A percentile compares a stretch with the other conserved stretches of the same genome.
phyloP scores from a whole-genome alignment of 495 filamentous ascomycete genomes.

The Tirmania nivea region DNA sequence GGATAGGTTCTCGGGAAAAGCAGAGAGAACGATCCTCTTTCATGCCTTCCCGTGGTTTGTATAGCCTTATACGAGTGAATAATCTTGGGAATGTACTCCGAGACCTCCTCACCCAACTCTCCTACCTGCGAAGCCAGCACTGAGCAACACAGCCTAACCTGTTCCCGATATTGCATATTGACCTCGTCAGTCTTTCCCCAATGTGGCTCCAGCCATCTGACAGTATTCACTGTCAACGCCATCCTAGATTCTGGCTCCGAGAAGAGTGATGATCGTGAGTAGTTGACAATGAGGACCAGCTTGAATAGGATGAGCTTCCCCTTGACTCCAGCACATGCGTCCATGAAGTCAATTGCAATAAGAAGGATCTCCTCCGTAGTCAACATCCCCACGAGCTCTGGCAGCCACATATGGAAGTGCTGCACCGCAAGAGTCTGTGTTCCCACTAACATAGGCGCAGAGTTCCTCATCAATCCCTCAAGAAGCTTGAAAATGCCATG shows the following conservation, averaged over 20 bases:
- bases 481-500: conserved; percentile 74
- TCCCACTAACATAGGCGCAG: conserved; percentile 64
- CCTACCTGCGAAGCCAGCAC: conserved; percentile 66
- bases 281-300: conserved; percentile 75
- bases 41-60: conserved; percentile 36
- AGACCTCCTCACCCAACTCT: conserved; percentile 56
- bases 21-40: conserved; percentile 52
- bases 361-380: conserved; percentile 67
- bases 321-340: conserved; percentile 68
- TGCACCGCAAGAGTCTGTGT: conserved; percentile 91
- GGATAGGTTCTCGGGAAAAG: conserved; percentile 82
- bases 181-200: conserved; percentile 61
- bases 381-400: conserved; percentile 58
- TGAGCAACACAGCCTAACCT: conserved; percentile 78
- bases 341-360: conserved; percentile 80
- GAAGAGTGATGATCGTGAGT: conserved; percentile 61
- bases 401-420: conserved; percentile 91
- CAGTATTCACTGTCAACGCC: conserved; percentile 56
- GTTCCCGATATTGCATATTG: conserved; percentile 72
- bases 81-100: conserved; percentile 74
- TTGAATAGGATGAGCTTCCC: conserved; percentile 92
- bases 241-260: conserved; percentile 48
- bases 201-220: conserved; percentile 79
- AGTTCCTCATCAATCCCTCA: conserved; percentile 68
- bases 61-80: conserved; percentile 60